phyloP scores from a whole-genome alignment of 1,284 basidiomycete species.

The Irpex rosettiformis region DNA sequence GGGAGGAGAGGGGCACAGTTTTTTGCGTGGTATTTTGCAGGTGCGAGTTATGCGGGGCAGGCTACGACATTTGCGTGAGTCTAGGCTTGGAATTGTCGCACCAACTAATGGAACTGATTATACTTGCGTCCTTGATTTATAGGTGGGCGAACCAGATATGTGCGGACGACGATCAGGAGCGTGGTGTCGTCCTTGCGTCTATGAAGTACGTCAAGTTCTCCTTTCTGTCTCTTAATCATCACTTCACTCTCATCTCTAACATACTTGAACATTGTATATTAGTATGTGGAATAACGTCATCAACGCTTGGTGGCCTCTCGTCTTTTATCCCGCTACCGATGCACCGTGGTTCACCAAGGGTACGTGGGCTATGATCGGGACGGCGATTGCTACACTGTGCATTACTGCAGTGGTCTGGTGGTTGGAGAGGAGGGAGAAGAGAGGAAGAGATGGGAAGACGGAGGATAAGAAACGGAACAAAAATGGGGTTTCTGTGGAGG shows the following conservation, averaged over 20 bases:
- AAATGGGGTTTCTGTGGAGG: constrained; percentile 2
- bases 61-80: constrained; percentile 66
- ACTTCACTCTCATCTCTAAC: neutral
- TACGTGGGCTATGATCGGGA: constrained; percentile 65
- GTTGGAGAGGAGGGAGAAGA: constrained; percentile 45
- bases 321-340: constrained; percentile 66
- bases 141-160: constrained; percentile 75
- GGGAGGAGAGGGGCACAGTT: constrained; percentile 58
- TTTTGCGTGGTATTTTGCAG: constrained; percentile 65
- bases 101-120: neutral
- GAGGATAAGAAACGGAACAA: neutral
- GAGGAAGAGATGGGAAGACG: constrained; percentile 8
- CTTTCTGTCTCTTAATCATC: neutral
- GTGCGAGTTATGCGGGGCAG: constrained; percentile 64
- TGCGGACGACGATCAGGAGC: constrained; percentile 62
- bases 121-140: neutral
- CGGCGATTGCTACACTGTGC: constrained; percentile 48
- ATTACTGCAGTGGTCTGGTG: constrained; percentile 57
- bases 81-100: neutral
- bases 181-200: constrained; percentile 62
- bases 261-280: neutral
- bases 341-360: constrained; percentile 61
- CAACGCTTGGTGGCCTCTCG: constrained; percentile 69
- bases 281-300: constrained; percentile 73
- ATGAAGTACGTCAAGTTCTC: constrained; percentile 50